Percentiles rank a stretch among this genome's conserved stretches.
Conservation (phyloP, 164 flowering plant genomes). For the Dillenia suffruticosa region DNA sequence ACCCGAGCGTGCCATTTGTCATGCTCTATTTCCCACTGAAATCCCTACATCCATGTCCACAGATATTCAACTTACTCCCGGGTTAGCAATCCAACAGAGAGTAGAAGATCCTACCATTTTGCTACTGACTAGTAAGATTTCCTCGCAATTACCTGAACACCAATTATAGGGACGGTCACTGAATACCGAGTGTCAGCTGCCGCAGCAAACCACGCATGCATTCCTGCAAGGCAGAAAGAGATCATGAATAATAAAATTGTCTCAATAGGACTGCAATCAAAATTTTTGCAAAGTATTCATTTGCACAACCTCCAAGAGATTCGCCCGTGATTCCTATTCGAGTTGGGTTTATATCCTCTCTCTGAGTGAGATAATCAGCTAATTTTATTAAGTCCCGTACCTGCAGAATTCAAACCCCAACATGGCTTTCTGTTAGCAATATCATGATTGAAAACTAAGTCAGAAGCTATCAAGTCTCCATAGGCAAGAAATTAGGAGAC, state of each 20-base stretch:
- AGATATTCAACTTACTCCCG: background rate
- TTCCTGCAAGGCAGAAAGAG: constrained; percentile 47
- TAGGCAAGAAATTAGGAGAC: background rate
- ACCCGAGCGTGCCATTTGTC: constrained; percentile 92
- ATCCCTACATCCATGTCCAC: constrained; percentile 47
- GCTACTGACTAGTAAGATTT: constrained; percentile 1
- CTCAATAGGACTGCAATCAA: background rate
- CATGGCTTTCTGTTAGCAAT: background rate
- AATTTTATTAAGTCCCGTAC: constrained; percentile 90
- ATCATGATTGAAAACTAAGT: background rate
- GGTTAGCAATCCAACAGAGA: background rate
- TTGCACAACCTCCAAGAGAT: constrained; percentile 89
- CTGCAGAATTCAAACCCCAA: constrained; percentile 22
- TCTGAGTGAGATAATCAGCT: constrained; percentile 78
- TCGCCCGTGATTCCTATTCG: constrained; percentile 94
- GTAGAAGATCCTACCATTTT: background rate
- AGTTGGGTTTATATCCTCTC: constrained; percentile 75
- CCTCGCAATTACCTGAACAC: constrained; percentile 64
- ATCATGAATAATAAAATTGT: background rate
- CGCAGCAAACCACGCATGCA: constrained; percentile 99
- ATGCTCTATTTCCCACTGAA: constrained; percentile 90
- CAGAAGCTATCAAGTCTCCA: background rate
- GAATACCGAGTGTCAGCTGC: constrained; percentile 77
- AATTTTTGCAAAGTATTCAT: background rate
- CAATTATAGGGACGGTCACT: constrained; percentile 87